These are phyloP conservation scores for Penstemon davidsonii DNA, from an alignment of 257 asterid genomes.

Conservation along the genomic window DNA sequence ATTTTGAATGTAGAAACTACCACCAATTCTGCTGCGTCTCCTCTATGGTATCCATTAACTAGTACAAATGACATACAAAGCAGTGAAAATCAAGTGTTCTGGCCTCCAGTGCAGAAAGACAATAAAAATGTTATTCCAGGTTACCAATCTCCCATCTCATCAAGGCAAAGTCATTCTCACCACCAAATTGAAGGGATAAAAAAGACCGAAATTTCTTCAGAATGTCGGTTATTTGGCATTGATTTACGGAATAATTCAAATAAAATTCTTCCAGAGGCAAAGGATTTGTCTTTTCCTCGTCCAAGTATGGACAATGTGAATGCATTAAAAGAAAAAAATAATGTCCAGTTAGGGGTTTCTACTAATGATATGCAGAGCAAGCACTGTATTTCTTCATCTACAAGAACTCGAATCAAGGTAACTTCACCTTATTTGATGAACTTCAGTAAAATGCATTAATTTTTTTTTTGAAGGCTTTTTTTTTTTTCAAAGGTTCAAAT, in stretches of 20 bases:
- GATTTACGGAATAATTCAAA: constrained; percentile 61
- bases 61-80: constrained; percentile 36
- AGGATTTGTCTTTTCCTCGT: constrained; percentile 27
- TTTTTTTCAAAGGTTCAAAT: constrained; percentile 61
- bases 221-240: constrained; percentile 66
- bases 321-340: constrained; percentile 41
- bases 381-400: constrained; percentile 36
- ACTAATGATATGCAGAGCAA: constrained; percentile 39
- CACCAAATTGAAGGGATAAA: constrained; percentile 44
- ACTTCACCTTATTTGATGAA: not conserved
- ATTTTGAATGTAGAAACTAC: constrained; percentile 37
- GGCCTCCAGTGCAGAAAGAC: constrained; percentile 53
- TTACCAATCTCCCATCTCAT: constrained; percentile 49
- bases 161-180: constrained; percentile 41
- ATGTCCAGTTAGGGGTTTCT: constrained; percentile 34
- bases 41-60: constrained; percentile 42
- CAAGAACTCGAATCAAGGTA: constrained; percentile 86
- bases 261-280: constrained; percentile 29
- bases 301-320: constrained; percentile 30
- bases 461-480: too few relatives aligned
- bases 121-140: constrained; percentile 37
- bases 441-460: not conserved
- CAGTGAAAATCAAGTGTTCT: constrained; percentile 41
- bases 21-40: constrained; percentile 37
- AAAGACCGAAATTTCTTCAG: constrained; percentile 42